Percentiles rank a stretch among this genome's conserved stretches.
Evolutionary conservation across 306 rosid genomes (phyloP).

Genomic region (Medicago lupulina): DNA sequence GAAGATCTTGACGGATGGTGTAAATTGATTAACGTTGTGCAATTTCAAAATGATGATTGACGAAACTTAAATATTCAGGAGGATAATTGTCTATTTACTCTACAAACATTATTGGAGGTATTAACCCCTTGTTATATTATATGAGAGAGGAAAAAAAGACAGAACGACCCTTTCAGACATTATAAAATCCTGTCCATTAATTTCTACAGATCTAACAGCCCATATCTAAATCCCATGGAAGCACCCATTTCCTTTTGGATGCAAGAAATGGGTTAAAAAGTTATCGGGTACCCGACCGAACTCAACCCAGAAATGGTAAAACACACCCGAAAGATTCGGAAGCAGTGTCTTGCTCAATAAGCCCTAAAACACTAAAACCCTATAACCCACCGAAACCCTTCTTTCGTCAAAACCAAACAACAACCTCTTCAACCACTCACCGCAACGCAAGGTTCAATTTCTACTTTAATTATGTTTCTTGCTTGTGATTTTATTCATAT

Average conservation of each 20-base stretch:
- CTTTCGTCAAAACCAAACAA: not conserved
- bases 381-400: conserved; percentile 10
- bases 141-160: too few species aligned
- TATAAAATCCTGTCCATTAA: too few species aligned
- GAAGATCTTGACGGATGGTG: too few species aligned
- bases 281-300: conserved; percentile 32
- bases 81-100: too few species aligned
- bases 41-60: too few species aligned
- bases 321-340: not conserved
- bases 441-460: not conserved
- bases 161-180: too few species aligned
- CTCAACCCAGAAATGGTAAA: not conserved
- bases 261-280: not conserved
- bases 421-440: not conserved
- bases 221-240: not conserved
- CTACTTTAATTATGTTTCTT: not conserved
- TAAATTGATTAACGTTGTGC: too few species aligned
- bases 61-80: too few species aligned
- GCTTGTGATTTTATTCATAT: not conserved
- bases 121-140: too few species aligned
- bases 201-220: not conserved
- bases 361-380: conserved; percentile 52
- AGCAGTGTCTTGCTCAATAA: not conserved
- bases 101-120: too few species aligned
- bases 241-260: too few species aligned